Conservation (phyloP, 768 basidiomycete genomes). For the Calocybe indica region DNA sequence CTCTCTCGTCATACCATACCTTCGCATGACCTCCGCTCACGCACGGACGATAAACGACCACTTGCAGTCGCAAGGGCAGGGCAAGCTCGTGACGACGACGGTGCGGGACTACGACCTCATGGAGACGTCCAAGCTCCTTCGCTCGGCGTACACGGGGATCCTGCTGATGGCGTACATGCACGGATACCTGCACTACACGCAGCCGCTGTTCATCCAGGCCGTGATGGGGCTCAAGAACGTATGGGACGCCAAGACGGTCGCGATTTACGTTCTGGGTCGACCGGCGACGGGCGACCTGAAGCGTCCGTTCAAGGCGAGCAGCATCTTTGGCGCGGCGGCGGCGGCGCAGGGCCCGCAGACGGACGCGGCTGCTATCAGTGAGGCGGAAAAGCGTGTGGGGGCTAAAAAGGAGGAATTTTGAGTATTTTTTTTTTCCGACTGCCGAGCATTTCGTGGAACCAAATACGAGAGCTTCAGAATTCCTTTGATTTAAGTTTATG, state of each 20-base stretch:
- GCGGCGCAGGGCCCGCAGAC: conserved; percentile 60
- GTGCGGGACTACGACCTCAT: conserved; percentile 89
- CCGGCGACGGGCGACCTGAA: conserved; percentile 81
- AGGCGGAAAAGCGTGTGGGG: conserved; percentile 81
- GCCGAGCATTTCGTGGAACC: too few relatives aligned
- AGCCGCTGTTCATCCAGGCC: conserved; percentile 92
- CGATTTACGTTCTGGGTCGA: conserved; percentile 77
- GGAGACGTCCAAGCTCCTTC: conserved; percentile 80
- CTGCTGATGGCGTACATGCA: conserved; percentile 93
- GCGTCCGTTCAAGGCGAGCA: conserved; percentile 78
- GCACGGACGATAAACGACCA: conserved; percentile 2
- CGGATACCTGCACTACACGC: conserved; percentile 90
- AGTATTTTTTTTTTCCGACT: too few relatives aligned
- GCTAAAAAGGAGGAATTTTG: conserved; percentile 71
- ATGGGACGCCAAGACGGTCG: conserved; percentile 80
- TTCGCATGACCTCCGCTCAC: not conserved
- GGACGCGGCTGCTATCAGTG: conserved; percentile 80
- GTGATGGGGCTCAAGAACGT: conserved; percentile 93
- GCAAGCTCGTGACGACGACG: conserved; percentile 83
- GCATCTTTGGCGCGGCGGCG: conserved; percentile 64
- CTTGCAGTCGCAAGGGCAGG: conserved; percentile 55
- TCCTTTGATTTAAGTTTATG: too few relatives aligned
- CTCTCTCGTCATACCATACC: not conserved
- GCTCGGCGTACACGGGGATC: conserved; percentile 64
- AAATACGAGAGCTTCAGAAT: too few relatives aligned